Base-by-base conservation (phyloP, 1,139 yeast genomes). In the Yamadazyma sp. region DNA sequence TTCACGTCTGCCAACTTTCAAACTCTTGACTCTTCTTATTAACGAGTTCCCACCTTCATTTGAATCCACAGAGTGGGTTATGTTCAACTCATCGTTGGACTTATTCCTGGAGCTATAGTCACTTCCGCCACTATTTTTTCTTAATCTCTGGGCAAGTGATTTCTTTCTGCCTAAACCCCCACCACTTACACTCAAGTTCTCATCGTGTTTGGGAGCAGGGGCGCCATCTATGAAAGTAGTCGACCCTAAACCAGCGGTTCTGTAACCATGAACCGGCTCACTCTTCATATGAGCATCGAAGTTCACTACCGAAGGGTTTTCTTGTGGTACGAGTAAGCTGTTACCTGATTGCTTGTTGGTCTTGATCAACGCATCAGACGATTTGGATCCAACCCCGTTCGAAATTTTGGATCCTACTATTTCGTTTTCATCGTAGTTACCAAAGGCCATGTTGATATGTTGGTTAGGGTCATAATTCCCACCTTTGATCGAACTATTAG, bases 211-310 rank as follows among this genome's bases (percentile, higher is more conserved):
- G 22, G 95, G 83, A 3, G 97, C 98, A 14, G 98, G 98, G 0
- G 98, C 94, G 27, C 98, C 98, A 60, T 92, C 98, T 49, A 92
- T 62, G 59, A 92, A 92, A 0, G 98, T 92, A 2, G 96, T 77
- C 2, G 94, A 79, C 3, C 98, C 98, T 37, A 92, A 73, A 1
- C 98, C 98, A 41, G 84, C 75, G 0, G 97, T 86, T 2, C 84
- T 73, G 35, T 79, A 78, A 14, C 98, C 98, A 59, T 91, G 96
- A 14, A 91, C 78, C 20, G 87, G 87, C 33, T 73, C 75, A 9
- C 87, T 77, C 57, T 81, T 84, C 31, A 66, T 66, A 39, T 78
- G 77, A 2, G 95, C 76, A 59, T 91, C 95, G 52, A 89, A 83
- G 39, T 80, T 79, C 18, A 75, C 68, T 15, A 83, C 76, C n/a